These are phyloP conservation scores for Cyclostephanos invisitatus DNA, from an alignment of 108 stramenopile genomes.

Conservation along the genomic window DNA sequence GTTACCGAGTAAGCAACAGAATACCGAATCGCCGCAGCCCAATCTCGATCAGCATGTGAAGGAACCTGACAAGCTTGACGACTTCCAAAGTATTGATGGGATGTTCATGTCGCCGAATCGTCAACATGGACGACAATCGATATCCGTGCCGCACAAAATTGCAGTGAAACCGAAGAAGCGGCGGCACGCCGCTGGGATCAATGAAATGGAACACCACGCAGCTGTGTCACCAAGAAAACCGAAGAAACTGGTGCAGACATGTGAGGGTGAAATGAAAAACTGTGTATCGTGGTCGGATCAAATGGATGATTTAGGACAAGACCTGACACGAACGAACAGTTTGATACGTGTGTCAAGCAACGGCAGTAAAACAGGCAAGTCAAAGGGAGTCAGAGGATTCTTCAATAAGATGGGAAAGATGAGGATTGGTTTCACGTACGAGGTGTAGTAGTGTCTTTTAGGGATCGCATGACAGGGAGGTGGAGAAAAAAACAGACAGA, in stretches of 20 bases:
- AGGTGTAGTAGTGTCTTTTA: neutral
- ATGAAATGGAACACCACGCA: neutral
- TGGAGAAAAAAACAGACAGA: neutral
- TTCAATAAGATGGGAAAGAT: neutral
- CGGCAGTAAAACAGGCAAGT: neutral
- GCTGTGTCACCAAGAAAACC: too few relatives aligned
- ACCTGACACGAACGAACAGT: neutral
- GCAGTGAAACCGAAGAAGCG: constrained; percentile 28
- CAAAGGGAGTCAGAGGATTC: constrained; percentile 2
- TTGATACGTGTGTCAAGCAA: neutral
- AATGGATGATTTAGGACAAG: neutral
- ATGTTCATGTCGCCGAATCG: constrained; percentile 4
- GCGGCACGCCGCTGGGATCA: neutral
- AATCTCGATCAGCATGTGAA: neutral
- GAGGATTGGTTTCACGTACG: neutral
- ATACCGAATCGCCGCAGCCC: too few relatives aligned
- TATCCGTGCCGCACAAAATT: constrained; percentile 23
- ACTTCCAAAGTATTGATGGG: constrained; percentile 30
- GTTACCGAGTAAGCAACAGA: too few relatives aligned
- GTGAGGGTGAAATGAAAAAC: neutral
- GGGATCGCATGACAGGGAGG: neutral
- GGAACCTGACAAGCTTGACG: neutral
- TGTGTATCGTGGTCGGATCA: neutral
- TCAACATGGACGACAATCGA: neutral
- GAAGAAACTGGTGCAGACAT: too few relatives aligned